Conservation (phyloP, 768 basidiomycete species). For the Lentinus tigrinus region DNA sequence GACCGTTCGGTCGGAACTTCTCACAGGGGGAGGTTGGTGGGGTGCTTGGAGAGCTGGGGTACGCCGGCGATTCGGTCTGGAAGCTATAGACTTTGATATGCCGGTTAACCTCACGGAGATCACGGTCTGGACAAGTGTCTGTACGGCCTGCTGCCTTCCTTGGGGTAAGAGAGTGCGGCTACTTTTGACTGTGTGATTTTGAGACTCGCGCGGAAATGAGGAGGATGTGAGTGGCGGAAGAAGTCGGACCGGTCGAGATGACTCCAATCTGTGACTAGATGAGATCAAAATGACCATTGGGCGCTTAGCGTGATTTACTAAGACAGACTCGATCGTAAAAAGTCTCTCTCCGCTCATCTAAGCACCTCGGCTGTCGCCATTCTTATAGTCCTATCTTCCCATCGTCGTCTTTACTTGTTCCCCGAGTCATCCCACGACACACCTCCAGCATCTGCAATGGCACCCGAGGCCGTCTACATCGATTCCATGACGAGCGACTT, state of each 20-base stretch:
- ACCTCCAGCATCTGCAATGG: slow-evolving; percentile 39
- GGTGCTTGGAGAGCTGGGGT: slow-evolving; percentile 62
- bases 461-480: slow-evolving; percentile 56
- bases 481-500: slow-evolving; percentile 13
- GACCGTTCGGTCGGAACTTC: slow-evolving; percentile 72
- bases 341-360: background rate
- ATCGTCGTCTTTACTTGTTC: slow-evolving; percentile 2
- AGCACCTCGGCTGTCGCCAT: background rate
- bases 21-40: slow-evolving; percentile 76
- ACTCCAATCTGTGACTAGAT: slow-evolving; percentile 15
- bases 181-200: background rate
- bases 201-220: slow-evolving; percentile 4
- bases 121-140: background rate
- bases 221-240: slow-evolving; percentile 11
- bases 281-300: slow-evolving; percentile 16
- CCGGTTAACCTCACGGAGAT: background rate
- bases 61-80: slow-evolving; percentile 60
- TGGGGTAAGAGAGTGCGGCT: no score
- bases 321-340: slow-evolving; percentile 1
- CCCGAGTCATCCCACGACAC: background rate
- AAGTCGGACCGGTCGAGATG: slow-evolving; percentile 13
- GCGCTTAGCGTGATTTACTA: slow-evolving; percentile 13
- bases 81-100: slow-evolving; percentile 46
- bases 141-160: background rate
- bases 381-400: slow-evolving; percentile 9